Evolutionary conservation across 192 early-diverging fungal species (phyloP).

Genomic region (Mortierella hygrophila): DNA sequence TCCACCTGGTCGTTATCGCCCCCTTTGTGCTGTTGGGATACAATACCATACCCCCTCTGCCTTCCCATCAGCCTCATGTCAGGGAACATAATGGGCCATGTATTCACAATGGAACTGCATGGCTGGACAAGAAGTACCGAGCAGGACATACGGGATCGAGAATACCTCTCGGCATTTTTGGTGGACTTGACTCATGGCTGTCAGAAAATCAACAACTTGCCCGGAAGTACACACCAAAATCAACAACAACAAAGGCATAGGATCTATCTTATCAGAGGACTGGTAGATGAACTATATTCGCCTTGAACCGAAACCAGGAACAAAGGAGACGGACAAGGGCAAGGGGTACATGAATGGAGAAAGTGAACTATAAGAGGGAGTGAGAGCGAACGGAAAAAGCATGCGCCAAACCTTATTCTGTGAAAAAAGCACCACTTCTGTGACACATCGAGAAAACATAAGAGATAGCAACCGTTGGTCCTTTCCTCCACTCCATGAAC

Average conservation of each 20-base stretch:
- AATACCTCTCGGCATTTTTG: slow-evolving; percentile 4
- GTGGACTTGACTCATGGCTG: background rate
- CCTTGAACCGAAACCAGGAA: background rate
- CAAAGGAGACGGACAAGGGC: background rate
- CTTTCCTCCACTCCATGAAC: background rate
- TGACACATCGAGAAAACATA: background rate
- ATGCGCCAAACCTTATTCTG: slow-evolving; percentile 35
- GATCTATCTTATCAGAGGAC: slow-evolving; percentile 2
- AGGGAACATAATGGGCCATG: background rate
- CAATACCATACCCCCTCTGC: background rate
- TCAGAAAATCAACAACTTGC: background rate
- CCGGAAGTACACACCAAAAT: background rate
- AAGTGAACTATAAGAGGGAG: background rate
- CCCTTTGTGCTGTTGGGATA: background rate
- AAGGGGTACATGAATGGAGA: background rate
- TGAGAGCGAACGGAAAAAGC: slow-evolving; percentile 7
- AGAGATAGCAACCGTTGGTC: background rate
- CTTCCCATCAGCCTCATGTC: background rate
- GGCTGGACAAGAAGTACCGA: background rate
- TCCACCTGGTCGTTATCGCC: background rate
- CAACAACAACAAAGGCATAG: background rate
- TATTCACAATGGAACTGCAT: background rate
- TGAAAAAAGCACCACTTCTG: background rate
- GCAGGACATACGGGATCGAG: background rate
- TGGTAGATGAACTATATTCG: background rate